Evolutionary conservation across 495 filamentous ascomycete genomes (phyloP), one percentile per base, ranked within the genome.

Genomic region (Neurospora africana): DNA sequence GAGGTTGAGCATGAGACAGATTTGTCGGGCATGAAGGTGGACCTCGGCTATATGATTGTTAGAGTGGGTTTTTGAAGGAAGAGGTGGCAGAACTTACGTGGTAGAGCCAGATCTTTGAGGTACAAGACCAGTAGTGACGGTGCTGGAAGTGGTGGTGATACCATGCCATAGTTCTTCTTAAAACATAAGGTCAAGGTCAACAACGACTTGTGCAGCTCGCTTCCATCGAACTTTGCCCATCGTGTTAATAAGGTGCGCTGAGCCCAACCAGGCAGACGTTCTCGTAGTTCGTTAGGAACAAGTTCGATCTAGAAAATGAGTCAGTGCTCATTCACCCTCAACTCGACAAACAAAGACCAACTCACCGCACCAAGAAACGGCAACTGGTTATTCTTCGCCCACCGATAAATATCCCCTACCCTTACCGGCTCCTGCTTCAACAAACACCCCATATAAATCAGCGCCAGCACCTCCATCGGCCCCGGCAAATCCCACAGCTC

Each of bases 41-140:
- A 95, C 80, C 72, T 95, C 91, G 23, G 75, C 79, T 81, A 40
- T 21, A 44, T 44, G 69, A 81, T 43, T 83, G 78, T 33, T 27
- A 37, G 36, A 37, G 36, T 11, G 36, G 10, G 9, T 11, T 10
- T 37, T 37, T 11, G 2, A 37, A 11, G 36, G 36, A 37, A 11
- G 36, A 0, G 36, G 36, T 2, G 6, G 21, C 13, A n/a, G 38
- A 35, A 77, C 87, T 72, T 88, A 95, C 92, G 78, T 53, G 95
- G 95, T 27, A 99, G 83, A 10, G 90, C 88, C 33, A 98, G 84
- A 65, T 91, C 86, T 73, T 86, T 89, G 36, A 96, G 86, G 72
- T 91, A 90, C 44, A 89, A 86, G 71, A 90, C 88, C 10, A 93
- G 78, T 21, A 97, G 74, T 6, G 91, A 79, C 6, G 89, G 85